Base-by-base conservation (phyloP, 1,284 basidiomycete genomes). In the Cystobasidium slooffiae region DNA sequence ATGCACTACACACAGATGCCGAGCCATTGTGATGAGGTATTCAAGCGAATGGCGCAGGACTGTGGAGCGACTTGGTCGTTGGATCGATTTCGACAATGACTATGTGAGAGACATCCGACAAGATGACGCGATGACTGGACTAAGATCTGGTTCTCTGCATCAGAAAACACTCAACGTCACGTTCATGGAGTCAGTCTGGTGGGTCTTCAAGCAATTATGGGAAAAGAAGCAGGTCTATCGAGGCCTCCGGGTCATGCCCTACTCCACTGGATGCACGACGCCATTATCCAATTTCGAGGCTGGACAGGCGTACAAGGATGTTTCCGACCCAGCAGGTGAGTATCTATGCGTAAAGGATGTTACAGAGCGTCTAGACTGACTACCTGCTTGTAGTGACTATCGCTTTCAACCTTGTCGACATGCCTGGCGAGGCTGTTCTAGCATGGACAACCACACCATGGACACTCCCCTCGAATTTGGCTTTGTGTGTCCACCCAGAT, bases 401-500 rank as follows among this genome's bases (percentile, higher is more conserved):
- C 72, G 85, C 93, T 0, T 99, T 99, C 85, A 92, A 91, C 20
- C 88, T 98, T 43, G 89, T 94, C 39, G 92, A 97, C 78, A 97
- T 99, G 81, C 93, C 93, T 7, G 88, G 86, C 75, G 97, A 96
- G 31, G 90, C 92, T 6, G 85, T 99, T 47, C 86, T 99, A 53
- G 97, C 97, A 8, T 99, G 96, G 96, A 99, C 96, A 24, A 99
- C 96, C 22, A 99, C 97, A 0, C 97, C 97, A 0, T 99, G 96
- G 94, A 99, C 97, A 0, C 86, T 99, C 6, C 96, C 97, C 1
- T 95, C 94, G 69, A 99, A 99, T 84, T 86, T 99, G 58, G 94
- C 88, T 0, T 87, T 99, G 69, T 98, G 96, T 80, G 97, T 98
- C 9, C 93, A 99, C 83, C 96, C 97, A 43, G 91, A 96, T 76